A percentile compares a stretch with the other conserved stretches of the same genome.
Conservation (phyloP, 257 asterid genomes). For the Solanum tarijense region DNA sequence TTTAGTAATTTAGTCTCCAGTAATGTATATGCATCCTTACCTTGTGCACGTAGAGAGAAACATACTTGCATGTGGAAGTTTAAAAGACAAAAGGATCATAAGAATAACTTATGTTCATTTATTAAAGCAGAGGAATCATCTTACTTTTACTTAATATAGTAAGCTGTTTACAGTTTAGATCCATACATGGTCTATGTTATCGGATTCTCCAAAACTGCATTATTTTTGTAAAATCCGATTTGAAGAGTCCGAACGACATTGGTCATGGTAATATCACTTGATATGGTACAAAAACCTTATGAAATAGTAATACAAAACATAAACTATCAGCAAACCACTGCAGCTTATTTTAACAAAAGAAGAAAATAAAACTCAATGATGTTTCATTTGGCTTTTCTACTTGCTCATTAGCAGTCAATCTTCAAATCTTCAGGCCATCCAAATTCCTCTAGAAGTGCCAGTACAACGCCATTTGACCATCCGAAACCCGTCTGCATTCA, state of each 20-base stretch:
- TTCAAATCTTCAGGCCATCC: conserved; percentile 65
- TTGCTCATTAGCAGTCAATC: conserved; percentile 30
- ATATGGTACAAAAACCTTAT: background rate
- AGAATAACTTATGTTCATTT: background rate
- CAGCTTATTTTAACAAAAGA: background rate
- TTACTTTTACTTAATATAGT: background rate
- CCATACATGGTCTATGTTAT: background rate
- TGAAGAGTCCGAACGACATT: background rate
- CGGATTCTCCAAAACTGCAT: background rate
- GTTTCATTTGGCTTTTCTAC: background rate
- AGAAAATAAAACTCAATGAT: background rate
- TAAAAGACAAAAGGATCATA: background rate
- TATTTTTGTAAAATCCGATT: background rate
- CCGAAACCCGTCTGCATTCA: conserved; percentile 85
- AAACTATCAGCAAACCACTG: background rate
- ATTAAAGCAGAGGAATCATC: background rate
- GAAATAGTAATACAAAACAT: background rate
- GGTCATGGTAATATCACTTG: background rate
- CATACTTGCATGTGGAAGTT: background rate
- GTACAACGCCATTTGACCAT: conserved; percentile 89
- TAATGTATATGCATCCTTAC: background rate
- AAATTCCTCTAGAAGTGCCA: conserved; percentile 81
- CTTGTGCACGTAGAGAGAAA: background rate
- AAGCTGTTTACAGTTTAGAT: background rate
- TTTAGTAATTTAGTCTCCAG: background rate